Base-by-base conservation (phyloP, 2,329 filamentous ascomycete genomes). In the Pseudogymnoascus sp. region DNA sequence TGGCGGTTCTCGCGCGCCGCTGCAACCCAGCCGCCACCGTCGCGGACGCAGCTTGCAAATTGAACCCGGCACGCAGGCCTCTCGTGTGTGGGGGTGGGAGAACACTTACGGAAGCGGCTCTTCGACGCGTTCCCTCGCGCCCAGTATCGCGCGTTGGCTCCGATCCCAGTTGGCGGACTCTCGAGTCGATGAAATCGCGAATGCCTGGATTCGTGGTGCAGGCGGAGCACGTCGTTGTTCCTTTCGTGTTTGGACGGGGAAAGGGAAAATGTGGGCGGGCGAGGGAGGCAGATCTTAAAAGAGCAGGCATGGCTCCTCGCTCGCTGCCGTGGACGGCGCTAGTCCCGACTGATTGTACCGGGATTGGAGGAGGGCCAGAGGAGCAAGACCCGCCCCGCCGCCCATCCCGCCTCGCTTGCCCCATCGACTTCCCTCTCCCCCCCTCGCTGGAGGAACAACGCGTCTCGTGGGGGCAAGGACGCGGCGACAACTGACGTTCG, bases 201-300 rank as follows among this genome's bases (percentile, higher is more conserved):
- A 11, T 33, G 8, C 30, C 30, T 9, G 30, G 30, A 33, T 33
- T 33, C 30, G 30, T 33, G 30, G 30, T 33, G 30, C 30, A 33
- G 30, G 30, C 30, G 30, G 30, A 9, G 2, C 30, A 9, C 30
- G 6, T 41, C 9, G 16, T 41, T 22, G 7, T 9, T 6, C 16
- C 5, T 22, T 49, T 49, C 42, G 42, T 14, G 42, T 49, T 28
- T 28, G 42, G 22, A 9, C 16, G 39, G 39, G 8, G 39, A 42
- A 42, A 49, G 42, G 23, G 42, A 49, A 49, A 49, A 49, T 49
- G 42, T 49, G 42, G 42, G 42, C 42, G 42, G 42, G 42, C 42
- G 42, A 49, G 42, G 42, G 42, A 49, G 42, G 42, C 42, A 49
- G 42, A 49, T 49, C 42, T 49, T 49, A 28, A 49, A 49, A 49